Evolutionary conservation across 2,329 filamentous ascomycete species (phyloP), one percentile per base, ranked within the genome.

Genomic region (Colletotrichum viniferum): DNA sequence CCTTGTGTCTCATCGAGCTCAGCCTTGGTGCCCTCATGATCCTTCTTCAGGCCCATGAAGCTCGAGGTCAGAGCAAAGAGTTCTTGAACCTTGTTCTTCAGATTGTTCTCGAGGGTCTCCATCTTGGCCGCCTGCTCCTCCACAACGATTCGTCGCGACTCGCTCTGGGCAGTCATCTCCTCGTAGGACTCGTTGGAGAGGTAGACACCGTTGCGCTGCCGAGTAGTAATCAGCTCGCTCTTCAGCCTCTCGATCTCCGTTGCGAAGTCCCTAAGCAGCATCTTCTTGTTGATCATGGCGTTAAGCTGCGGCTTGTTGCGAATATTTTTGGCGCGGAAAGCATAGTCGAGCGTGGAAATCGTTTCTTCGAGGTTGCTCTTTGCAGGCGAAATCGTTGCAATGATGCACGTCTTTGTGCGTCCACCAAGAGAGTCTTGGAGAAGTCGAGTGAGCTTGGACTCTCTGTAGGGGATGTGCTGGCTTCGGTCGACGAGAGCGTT

Each of bases 311-410:
- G 97, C 85, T 98, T 98, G 85, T 99, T 99, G 65, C 95, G 94
- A 80, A 99, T 99, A 79, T 99, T 98, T 88, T 99, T 99, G 18
- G 97, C 97, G 62, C 97, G 92, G 86, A 98, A 98, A 13, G 97
- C 97, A 82, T 99, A 99, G 83, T 99, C 97, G 3, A 99, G 90
- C 0, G 97, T 99, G 1, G 97, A 98, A 76, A 99, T 98, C 0
- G 97, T 99, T 84, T 99, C 97, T 81, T 99, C 97, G 2, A 99
- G 88, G 80, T 98, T 99, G 84, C 94, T 96, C 84, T 97, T 97
- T 9, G 96, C 95, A 2, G 97, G 96, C 4, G 97, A 98, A 55
- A 99, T 91, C 1, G 97, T 99, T 7, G 97, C 97, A 81, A 99
- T 98, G 78, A 99, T 99, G 87, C 97, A 99, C 0, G 97, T 99